Base-by-base conservation (phyloP, 2,329 filamentous ascomycete genomes). In the Arthroderma uncinatum region DNA sequence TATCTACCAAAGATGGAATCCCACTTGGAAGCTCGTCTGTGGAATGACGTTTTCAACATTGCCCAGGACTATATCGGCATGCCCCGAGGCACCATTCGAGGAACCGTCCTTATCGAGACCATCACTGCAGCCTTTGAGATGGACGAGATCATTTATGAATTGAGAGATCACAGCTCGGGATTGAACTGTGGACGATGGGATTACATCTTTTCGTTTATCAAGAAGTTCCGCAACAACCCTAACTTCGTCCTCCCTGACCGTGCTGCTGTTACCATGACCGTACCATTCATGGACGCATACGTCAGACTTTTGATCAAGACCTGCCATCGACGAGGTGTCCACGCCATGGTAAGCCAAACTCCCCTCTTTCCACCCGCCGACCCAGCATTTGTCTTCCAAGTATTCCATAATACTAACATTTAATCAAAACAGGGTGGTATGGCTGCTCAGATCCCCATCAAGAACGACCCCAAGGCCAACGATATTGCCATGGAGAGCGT, bases 111-210 rank as follows among this genome's bases (percentile, higher is more conserved):
- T 66, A 97, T 98, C 68, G 93, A 98, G 82, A 97, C 93, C 57
- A 97, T 98, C 72, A 82, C 92, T 44, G 93, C 93, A 42, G 93
- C 92, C 14, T 98, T 98, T 68, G 93, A 98, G 80, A 98, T 98
- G 93, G 93, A 98, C 67, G 93, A 98, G 83, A 97, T 98, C 75
- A 97, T 98, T 76, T 98, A 96, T 74, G 93, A 97, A 78, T 85
- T 98, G 64, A 87, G 93, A 60, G 92, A 97, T 70, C 93, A 98
- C 79, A 92, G 86, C 72, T 87, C 92, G 5, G 93, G 93, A 52
- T 83, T 98, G 68, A 98, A 98, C 83, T 97, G 93, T 75, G 93
- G 93, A 63, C 87, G 93, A 65, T 98, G 93, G 93, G 93, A 98
- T 72, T 98, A 98, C 80, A 97, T 98, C 77, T 98, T 98, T 81